Percentiles rank a stretch among this genome's conserved stretches.
Evolutionary conservation across 2,329 filamentous ascomycete genomes (phyloP).

Genomic region (Beauveria sp.): DNA sequence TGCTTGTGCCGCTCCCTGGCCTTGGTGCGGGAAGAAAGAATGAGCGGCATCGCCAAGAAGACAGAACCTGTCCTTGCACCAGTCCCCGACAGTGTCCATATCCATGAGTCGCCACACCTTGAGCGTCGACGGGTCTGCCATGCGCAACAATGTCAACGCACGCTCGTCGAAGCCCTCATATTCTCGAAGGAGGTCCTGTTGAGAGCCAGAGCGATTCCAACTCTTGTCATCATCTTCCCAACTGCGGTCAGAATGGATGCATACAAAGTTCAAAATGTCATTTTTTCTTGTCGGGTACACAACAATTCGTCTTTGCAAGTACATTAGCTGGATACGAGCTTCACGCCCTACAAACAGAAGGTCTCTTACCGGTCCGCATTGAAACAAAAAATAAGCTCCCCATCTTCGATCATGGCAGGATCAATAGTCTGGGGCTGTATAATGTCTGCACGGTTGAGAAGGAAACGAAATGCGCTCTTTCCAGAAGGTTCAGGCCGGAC

Average conservation of each 20-base stretch:
- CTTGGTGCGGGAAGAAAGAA: slow-evolving; percentile 49
- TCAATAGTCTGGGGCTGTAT: slow-evolving; percentile 33
- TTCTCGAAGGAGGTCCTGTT: slow-evolving; percentile 32
- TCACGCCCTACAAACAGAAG: neutral
- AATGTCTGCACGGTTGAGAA: slow-evolving; percentile 45
- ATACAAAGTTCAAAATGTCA: slow-evolving; percentile 39
- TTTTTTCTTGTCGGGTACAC: slow-evolving; percentile 41
- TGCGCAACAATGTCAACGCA: slow-evolving; percentile 31
- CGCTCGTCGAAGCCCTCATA: slow-evolving; percentile 33
- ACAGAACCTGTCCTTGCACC: slow-evolving; percentile 45
- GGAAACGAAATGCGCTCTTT: neutral
- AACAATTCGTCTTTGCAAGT: slow-evolving; percentile 32
- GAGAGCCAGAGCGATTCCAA: slow-evolving; percentile 31
- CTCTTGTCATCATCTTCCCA: slow-evolving; percentile 16
- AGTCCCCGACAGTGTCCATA: slow-evolving; percentile 50
- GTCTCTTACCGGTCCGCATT: neutral
- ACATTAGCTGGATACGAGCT: slow-evolving; percentile 21
- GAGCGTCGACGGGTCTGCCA: slow-evolving; percentile 36
- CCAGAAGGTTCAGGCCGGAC: neutral
- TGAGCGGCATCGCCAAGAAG: slow-evolving; percentile 62
- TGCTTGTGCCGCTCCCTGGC: slow-evolving; percentile 47
- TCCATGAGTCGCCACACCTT: slow-evolving; percentile 55
- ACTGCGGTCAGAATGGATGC: slow-evolving; percentile 37
- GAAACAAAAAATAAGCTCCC: neutral
- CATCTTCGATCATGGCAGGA: slow-evolving; percentile 18